A percentile compares a stretch with the other conserved stretches of the same genome.
Conservation (phyloP, 306 rosid genomes). For the Begonia fuchsioides region DNA sequence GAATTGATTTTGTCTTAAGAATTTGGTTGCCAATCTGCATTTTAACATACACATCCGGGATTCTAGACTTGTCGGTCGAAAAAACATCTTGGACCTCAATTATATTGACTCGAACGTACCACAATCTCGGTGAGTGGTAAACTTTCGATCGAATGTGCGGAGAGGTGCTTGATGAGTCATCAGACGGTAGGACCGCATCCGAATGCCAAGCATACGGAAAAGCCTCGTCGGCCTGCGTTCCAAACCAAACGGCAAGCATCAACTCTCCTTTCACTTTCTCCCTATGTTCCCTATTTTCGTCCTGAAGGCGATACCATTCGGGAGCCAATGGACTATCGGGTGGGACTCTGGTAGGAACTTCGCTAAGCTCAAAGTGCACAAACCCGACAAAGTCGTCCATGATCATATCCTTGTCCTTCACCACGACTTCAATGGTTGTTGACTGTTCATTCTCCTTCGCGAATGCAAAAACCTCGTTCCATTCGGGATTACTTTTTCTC, state of each 20-base stretch:
- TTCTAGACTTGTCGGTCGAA: slow-evolving; percentile 48
- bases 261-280: slow-evolving; percentile 59
- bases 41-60: slow-evolving; percentile 57
- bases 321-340: slow-evolving; percentile 97
- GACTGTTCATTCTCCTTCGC: slow-evolving; percentile 45
- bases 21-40: slow-evolving; percentile 57
- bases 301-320: slow-evolving; percentile 66
- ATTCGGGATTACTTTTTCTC: slow-evolving; percentile 64
- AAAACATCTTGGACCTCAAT: slow-evolving; percentile 78
- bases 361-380: slow-evolving; percentile 45
- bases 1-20: slow-evolving; percentile 39
- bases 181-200: slow-evolving; percentile 51
- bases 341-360: slow-evolving; percentile 60
- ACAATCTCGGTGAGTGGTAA: slow-evolving; percentile 66
- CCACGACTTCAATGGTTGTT: slow-evolving; percentile 39
- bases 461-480: slow-evolving; percentile 90
- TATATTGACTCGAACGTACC: slow-evolving; percentile 66
- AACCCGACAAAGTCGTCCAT: slow-evolving; percentile 66
- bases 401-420: slow-evolving; percentile 53
- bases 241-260: slow-evolving; percentile 96
- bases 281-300: slow-evolving; percentile 47
- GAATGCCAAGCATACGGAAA: slow-evolving; percentile 98
- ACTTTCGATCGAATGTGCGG: slow-evolving; percentile 63
- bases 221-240: slow-evolving; percentile 95
- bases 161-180: slow-evolving; percentile 18